Evolutionary conservation across 1,284 basidiomycete species (phyloP).

Genomic region (Taiwanofungus camphoratus): DNA sequence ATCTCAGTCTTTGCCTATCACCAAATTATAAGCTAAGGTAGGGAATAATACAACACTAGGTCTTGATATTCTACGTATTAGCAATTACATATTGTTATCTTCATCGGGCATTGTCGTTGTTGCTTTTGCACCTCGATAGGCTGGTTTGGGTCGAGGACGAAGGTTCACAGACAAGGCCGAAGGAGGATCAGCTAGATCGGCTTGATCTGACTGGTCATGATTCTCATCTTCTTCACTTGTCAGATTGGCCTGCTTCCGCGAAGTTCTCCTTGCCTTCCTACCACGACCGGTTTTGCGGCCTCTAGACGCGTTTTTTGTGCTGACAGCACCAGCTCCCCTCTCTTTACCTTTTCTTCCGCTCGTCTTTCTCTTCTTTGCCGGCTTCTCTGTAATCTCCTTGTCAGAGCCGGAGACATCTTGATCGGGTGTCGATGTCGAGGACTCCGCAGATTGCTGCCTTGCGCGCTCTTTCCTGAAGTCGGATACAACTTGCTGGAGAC

Average conservation of each 20-base stretch:
- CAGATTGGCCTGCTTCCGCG: conserved; percentile 16
- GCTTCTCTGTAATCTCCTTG: conserved; percentile 15
- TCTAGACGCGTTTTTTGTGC: conserved; percentile 9
- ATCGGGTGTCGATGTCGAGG: conserved; percentile 7
- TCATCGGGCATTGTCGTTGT: background rate
- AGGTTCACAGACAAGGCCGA: conserved; percentile 25
- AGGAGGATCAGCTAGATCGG: conserved; percentile 10
- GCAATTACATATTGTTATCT: conserved; percentile 2
- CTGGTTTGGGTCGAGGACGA: conserved; percentile 33
- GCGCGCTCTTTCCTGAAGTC: conserved; percentile 64
- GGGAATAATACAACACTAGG: conserved; percentile 1
- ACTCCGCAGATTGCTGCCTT: conserved; percentile 11
- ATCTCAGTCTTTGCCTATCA: background rate
- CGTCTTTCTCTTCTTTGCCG: conserved; percentile 29
- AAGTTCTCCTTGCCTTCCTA: conserved; percentile 23
- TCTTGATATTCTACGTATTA: too few relatives aligned
- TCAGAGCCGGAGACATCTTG: conserved; percentile 25
- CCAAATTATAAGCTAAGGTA: background rate
- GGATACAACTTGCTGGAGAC: conserved; percentile 86
- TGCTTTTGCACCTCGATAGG: conserved; percentile 13
- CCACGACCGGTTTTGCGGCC: conserved; percentile 13
- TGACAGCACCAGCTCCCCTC: conserved; percentile 8
- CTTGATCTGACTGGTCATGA: conserved; percentile 12
- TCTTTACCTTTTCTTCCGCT: conserved; percentile 20
- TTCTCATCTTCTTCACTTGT: conserved; percentile 26